A percentile compares a stretch with the other conserved stretches of the same genome.
Evolutionary conservation across 2,329 filamentous ascomycete species (phyloP).

Genomic region (Lachnellula arida): DNA sequence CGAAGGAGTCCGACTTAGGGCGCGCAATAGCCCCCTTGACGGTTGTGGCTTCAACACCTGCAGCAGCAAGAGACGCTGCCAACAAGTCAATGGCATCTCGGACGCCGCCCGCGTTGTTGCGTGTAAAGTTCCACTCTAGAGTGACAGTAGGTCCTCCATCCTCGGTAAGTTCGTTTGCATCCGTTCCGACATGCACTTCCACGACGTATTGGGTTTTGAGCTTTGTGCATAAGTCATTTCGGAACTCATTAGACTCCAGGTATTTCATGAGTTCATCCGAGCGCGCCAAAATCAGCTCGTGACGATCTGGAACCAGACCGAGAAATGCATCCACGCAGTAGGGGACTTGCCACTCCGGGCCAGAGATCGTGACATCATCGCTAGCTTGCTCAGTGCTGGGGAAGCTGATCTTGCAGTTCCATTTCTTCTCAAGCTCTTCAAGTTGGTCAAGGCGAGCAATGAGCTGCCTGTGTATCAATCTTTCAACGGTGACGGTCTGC

Average conservation of each 20-base stretch:
- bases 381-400: constrained; percentile 96
- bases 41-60: constrained; percentile 80
- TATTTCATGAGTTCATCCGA: constrained; percentile 73
- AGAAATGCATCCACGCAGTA: constrained; percentile 94
- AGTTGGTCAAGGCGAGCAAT: constrained; percentile 84
- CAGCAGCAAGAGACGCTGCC: constrained; percentile 76
- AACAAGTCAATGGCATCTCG: constrained; percentile 96
- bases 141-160: constrained; percentile 55
- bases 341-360: constrained; percentile 96
- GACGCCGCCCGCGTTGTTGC: constrained; percentile 92
- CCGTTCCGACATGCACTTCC: constrained; percentile 70
- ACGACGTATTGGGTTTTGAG: constrained; percentile 91
- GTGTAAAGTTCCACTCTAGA: constrained; percentile 78
- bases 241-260: constrained; percentile 76
- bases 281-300: constrained; percentile 81
- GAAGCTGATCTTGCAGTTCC: constrained; percentile 99
- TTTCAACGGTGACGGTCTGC: constrained; percentile 88
- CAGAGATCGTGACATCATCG: constrained; percentile 91
- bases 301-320: constrained; percentile 95
- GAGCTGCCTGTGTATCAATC: constrained; percentile 90
- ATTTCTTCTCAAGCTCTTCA: constrained; percentile 95
- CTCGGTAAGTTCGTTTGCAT: constrained; percentile 53
- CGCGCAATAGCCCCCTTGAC: constrained; percentile 93
- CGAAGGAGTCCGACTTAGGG: constrained; percentile 98
- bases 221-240: constrained; percentile 73